Conservation (phyloP, 176 grass and related monocot genomes). For the Neostapfia colusana region DNA sequence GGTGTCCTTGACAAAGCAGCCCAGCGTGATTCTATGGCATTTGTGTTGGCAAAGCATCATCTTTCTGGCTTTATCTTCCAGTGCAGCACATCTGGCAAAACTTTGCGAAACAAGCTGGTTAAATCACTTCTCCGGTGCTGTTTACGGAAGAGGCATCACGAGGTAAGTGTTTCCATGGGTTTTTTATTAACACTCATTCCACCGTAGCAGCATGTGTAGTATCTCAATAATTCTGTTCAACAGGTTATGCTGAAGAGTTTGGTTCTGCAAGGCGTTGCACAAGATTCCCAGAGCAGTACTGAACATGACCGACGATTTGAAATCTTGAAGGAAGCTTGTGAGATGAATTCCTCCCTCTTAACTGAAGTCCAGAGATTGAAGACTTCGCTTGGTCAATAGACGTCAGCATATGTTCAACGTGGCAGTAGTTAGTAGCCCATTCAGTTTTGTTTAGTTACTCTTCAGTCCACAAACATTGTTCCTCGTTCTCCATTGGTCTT, state of each 20-base stretch:
- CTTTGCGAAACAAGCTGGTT: slow-evolving; percentile 55
- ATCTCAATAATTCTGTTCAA: slow-evolving; percentile 7
- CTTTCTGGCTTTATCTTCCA: slow-evolving; percentile 66
- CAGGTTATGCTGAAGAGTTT: slow-evolving; percentile 73
- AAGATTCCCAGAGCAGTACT: slow-evolving; percentile 32
- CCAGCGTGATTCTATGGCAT: slow-evolving; percentile 57
- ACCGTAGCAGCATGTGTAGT: not conserved
- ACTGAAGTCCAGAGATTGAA: slow-evolving; percentile 58
- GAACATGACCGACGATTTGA: slow-evolving; percentile 53
- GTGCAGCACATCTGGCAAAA: slow-evolving; percentile 33
- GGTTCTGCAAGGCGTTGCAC: slow-evolving; percentile 53
- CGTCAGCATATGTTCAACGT: not conserved
- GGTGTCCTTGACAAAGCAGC: slow-evolving; percentile 69
- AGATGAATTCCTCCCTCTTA: slow-evolving; percentile 71
- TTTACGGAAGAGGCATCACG: slow-evolving; percentile 54
- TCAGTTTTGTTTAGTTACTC: not conserved
- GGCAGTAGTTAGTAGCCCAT: not conserved
- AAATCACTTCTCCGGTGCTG: slow-evolving; percentile 70
- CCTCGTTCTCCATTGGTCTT: too few relatives aligned
- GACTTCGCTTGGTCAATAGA: slow-evolving; percentile 31
- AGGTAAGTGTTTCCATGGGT: slow-evolving; percentile 42
- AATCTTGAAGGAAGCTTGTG: slow-evolving; percentile 65
- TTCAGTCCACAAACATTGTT: not conserved
- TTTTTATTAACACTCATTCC: not conserved
- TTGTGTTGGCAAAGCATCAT: slow-evolving; percentile 65